Evolutionary conservation across 169 alveolate species (phyloP).

Genomic region (Eimeria acervulina): DNA sequence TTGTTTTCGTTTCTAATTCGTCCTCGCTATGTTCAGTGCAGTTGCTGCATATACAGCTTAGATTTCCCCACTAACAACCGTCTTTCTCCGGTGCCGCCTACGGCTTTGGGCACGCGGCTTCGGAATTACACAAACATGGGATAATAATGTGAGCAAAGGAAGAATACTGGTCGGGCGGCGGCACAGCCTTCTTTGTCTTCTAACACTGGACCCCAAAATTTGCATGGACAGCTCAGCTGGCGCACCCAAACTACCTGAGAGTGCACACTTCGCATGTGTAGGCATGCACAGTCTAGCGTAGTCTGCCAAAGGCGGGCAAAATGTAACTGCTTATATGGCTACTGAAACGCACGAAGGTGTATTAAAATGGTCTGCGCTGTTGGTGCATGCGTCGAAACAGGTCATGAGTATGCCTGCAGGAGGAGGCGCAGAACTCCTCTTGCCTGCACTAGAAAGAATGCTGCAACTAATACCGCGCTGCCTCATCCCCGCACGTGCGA

Average conservation of each 20-base stretch:
- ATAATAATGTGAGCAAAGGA: not conserved
- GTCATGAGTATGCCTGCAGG: not conserved
- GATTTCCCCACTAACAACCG: not conserved
- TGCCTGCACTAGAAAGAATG: not conserved
- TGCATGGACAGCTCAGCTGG: not conserved
- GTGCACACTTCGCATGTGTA: not conserved
- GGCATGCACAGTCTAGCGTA: not conserved
- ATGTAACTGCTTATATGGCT: not conserved
- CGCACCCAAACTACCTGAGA: not conserved
- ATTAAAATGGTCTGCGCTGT: not conserved
- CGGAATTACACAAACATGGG: not conserved
- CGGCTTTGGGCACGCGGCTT: not conserved
- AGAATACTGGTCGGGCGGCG: not conserved
- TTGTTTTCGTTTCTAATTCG: not conserved
- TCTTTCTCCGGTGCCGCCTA: not conserved
- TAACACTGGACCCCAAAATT: not conserved
- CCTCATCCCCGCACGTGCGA: not conserved
- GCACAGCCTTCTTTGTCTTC: not conserved
- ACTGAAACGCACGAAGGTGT: not conserved
- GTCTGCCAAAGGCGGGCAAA: not conserved
- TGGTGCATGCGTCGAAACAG: not conserved
- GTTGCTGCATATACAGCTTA: not conserved
- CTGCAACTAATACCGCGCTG: not conserved
- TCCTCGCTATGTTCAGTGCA: not conserved
- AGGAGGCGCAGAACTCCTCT: not conserved